A percentile compares a stretch with the other conserved stretches of the same genome.
Conservation (phyloP, 1,139 yeast genomes). For the Magnusiomyces suaveolens region DNA sequence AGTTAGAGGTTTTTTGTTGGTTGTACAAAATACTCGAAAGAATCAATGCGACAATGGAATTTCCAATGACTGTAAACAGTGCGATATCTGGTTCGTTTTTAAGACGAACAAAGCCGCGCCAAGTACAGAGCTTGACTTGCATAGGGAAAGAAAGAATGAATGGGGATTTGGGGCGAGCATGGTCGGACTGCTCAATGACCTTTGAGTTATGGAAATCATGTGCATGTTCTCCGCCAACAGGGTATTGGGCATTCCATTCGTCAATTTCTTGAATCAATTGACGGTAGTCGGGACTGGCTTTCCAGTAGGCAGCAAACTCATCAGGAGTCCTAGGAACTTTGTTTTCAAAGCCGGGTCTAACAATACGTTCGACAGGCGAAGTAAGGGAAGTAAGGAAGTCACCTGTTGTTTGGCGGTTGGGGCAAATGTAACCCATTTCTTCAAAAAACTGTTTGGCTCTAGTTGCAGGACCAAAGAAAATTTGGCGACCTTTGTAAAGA, state of each 20-base stretch:
- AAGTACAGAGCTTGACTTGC: conserved; percentile 53
- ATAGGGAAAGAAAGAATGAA: conserved; percentile 54
- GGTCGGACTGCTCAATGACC: conserved; percentile 48
- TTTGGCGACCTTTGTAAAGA: conserved; percentile 67
- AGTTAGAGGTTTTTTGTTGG: conserved; percentile 38
- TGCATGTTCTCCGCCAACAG: conserved; percentile 26
- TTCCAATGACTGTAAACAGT: conserved; percentile 49
- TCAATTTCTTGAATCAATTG: conserved; percentile 37
- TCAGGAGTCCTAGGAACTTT: conserved; percentile 57
- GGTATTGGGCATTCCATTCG: conserved; percentile 25
- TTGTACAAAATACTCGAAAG: conserved; percentile 70
- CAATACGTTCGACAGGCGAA: conserved; percentile 58
- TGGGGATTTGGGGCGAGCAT: conserved; percentile 46
- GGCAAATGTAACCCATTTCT: conserved; percentile 62
- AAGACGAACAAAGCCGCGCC: conserved; percentile 54
- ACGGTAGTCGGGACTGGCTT: conserved; percentile 42
- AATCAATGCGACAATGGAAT: conserved; percentile 62
- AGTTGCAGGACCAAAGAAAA: conserved; percentile 57
- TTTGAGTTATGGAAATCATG: conserved; percentile 30
- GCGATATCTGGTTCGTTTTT: conserved; percentile 60
- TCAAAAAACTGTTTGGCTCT: conserved; percentile 52
- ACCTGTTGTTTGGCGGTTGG: conserved; percentile 70
- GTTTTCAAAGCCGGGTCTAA: conserved; percentile 47
- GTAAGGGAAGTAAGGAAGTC: conserved; percentile 75
- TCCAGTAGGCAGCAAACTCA: conserved; percentile 62